These are phyloP conservation scores for Omphalotus guepiniiformis DNA, from an alignment of 768 basidiomycete genomes.

Conservation along the genomic window DNA sequence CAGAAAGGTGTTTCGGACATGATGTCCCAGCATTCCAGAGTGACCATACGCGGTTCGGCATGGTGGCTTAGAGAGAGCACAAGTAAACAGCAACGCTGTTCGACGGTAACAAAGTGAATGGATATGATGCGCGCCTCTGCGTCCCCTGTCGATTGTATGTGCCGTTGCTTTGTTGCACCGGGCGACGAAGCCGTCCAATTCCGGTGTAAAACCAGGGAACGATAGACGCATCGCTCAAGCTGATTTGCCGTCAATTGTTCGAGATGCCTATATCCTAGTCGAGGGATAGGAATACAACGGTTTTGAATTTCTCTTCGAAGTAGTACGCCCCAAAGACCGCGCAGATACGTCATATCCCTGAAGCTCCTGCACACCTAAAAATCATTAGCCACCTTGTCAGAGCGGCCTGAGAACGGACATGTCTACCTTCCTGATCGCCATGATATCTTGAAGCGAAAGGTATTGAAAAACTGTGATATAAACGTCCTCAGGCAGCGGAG, in stretches of 20 bases:
- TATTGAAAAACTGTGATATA: slow-evolving; percentile 1
- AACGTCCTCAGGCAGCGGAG: slow-evolving; percentile 3
- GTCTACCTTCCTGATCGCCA: slow-evolving; percentile 5
- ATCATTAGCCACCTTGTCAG: neutral
- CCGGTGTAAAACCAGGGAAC: slow-evolving; percentile 37
- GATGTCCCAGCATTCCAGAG: slow-evolving; percentile 59
- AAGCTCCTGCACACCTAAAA: neutral
- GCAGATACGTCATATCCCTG: neutral
- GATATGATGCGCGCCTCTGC: slow-evolving; percentile 34
- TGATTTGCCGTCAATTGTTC: slow-evolving; percentile 34
- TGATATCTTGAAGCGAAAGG: neutral
- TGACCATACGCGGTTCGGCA: slow-evolving; percentile 21
- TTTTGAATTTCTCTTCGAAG: slow-evolving; percentile 1
- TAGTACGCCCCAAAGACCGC: neutral
- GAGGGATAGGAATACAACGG: slow-evolving; percentile 1
- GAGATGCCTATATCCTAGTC: slow-evolving; percentile 12
- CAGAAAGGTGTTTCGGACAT: slow-evolving; percentile 26
- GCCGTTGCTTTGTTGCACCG: slow-evolving; percentile 18
- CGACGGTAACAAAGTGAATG: slow-evolving; percentile 43
- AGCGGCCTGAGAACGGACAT: neutral
- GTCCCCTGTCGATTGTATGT: slow-evolving; percentile 19
- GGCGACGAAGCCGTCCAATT: slow-evolving; percentile 49
- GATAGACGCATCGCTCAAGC: slow-evolving; percentile 38
- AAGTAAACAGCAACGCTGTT: slow-evolving; percentile 41
- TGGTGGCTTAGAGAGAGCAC: slow-evolving; percentile 31